Evolutionary conservation across 768 basidiomycete genomes (phyloP).

Genomic region (Sporobolomyces roseus): DNA sequence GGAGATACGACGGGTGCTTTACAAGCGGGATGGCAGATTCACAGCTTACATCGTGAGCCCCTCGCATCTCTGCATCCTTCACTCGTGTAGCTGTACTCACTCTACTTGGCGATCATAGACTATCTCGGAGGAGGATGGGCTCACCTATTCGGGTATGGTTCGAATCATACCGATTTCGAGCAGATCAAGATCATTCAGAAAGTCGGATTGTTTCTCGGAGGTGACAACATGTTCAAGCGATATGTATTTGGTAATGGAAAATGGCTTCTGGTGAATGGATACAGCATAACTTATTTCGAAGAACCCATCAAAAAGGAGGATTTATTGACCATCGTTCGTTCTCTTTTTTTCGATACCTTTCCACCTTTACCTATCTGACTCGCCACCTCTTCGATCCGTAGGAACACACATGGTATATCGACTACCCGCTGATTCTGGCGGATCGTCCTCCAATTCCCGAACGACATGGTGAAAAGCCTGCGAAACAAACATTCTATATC

Average conservation of each 20-base stretch:
- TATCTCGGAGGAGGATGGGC: constrained; percentile 23
- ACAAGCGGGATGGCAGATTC: constrained; percentile 39
- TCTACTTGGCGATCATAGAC: not conserved
- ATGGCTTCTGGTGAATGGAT: constrained; percentile 38
- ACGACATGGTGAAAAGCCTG: constrained; percentile 10
- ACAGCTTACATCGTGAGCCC: constrained; percentile 37
- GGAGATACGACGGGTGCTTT: constrained; percentile 43
- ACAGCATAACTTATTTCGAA: constrained; percentile 40
- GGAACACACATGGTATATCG: constrained; percentile 42
- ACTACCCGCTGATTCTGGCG: constrained; percentile 20
- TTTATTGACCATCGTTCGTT: constrained; percentile 30
- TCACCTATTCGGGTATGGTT: constrained; percentile 37
- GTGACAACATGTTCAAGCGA: constrained; percentile 43
- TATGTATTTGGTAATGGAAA: constrained; percentile 42
- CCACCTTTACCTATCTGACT: not conserved
- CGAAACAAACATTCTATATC: constrained; percentile 42
- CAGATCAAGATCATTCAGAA: constrained; percentile 24
- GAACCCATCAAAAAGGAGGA: constrained; percentile 26
- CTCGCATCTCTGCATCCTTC: not conserved
- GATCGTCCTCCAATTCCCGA: constrained; percentile 33
- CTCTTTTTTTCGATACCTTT: not conserved
- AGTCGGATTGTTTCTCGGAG: constrained; percentile 40
- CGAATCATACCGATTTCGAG: constrained; percentile 24
- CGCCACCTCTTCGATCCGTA: not conserved
- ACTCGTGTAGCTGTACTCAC: not conserved